phyloP scores from a whole-genome alignment of 495 filamentous ascomycete species.

The Aspergillus asperescens region DNA sequence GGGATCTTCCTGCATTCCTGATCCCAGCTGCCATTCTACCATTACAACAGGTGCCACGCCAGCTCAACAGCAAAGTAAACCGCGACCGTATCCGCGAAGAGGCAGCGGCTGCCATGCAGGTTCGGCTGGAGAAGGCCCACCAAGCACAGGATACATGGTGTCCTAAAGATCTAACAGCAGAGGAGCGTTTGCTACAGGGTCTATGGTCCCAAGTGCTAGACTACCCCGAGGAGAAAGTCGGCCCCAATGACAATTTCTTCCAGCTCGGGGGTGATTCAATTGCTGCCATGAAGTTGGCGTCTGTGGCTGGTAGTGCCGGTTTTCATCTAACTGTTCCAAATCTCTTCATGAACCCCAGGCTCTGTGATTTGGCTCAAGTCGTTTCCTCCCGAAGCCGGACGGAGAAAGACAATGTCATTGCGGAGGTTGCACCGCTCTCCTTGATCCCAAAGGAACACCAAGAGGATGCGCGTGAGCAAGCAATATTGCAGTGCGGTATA shows the following conservation, averaged over 20 bases:
- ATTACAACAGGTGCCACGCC: slow-evolving; percentile 6
- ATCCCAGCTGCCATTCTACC: slow-evolving; percentile 9
- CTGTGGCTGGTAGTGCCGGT: slow-evolving; percentile 5
- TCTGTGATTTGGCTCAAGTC: slow-evolving; percentile 12
- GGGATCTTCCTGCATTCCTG: slow-evolving; percentile 9
- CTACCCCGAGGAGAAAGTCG: not conserved
- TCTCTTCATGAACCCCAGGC: slow-evolving; percentile 14
- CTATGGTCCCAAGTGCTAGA: slow-evolving; percentile 11
- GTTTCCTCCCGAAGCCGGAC: not conserved
- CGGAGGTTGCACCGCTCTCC: not conserved
- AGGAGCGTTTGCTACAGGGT: not conserved
- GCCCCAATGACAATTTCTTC: slow-evolving; percentile 44
- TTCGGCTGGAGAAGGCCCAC: not conserved
- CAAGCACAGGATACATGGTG: not conserved
- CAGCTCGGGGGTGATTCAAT: slow-evolving; percentile 49
- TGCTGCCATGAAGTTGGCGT: slow-evolving; percentile 47
- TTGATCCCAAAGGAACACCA: not conserved
- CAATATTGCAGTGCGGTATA: slow-evolving; percentile 16
- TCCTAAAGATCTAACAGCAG: not conserved
- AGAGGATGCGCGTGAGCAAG: not conserved
- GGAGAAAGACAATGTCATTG: not conserved
- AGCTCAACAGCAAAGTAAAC: slow-evolving; percentile 16
- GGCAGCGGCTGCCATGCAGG: not conserved
- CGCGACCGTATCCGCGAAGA: not conserved
- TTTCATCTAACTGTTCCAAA: slow-evolving; percentile 19